Evolutionary conservation across 345 rosid genomes (phyloP).

Genomic region (Hirschfeldia incana): DNA sequence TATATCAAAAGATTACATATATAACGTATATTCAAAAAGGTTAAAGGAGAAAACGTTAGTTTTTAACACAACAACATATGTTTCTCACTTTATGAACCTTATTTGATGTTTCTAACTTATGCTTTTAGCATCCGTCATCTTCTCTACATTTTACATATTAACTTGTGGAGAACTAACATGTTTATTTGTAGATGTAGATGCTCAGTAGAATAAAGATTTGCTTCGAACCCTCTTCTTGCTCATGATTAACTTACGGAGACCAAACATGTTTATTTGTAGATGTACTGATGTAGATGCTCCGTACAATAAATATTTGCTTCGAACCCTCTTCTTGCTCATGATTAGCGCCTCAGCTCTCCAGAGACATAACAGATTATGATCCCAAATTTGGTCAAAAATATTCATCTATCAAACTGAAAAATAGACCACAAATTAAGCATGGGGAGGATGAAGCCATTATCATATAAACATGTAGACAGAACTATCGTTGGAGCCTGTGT

Average conservation of each 20-base stretch:
- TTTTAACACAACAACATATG: constrained; percentile 12
- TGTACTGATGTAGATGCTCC: constrained; percentile 10
- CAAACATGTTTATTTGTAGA: neutral
- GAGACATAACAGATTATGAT: constrained; percentile 43
- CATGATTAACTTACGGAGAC: constrained; percentile 9
- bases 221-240: constrained; percentile 49
- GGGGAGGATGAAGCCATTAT: constrained; percentile 38
- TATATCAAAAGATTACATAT: no score
- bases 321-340: constrained; percentile 43
- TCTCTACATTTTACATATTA: constrained; percentile 12
- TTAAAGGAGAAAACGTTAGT: no score
- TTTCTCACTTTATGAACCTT: constrained; percentile 8
- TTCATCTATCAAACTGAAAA: neutral
- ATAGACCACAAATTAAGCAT: neutral
- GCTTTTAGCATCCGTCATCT: neutral
- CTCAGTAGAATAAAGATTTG: constrained; percentile 47
- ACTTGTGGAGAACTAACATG: constrained; percentile 11
- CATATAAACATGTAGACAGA: constrained; percentile 71
- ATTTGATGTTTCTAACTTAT: constrained; percentile 28
- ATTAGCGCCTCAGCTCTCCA: constrained; percentile 49
- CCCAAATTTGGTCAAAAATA: neutral
- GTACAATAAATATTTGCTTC: constrained; percentile 49
- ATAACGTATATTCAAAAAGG: no score
- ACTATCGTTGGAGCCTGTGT: constrained; percentile 85
- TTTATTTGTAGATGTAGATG: neutral